Evolutionary conservation across 192 early-diverging fungal species (phyloP), one percentile per base, ranked within the genome.

Genomic region (Mortierella claussenii): DNA sequence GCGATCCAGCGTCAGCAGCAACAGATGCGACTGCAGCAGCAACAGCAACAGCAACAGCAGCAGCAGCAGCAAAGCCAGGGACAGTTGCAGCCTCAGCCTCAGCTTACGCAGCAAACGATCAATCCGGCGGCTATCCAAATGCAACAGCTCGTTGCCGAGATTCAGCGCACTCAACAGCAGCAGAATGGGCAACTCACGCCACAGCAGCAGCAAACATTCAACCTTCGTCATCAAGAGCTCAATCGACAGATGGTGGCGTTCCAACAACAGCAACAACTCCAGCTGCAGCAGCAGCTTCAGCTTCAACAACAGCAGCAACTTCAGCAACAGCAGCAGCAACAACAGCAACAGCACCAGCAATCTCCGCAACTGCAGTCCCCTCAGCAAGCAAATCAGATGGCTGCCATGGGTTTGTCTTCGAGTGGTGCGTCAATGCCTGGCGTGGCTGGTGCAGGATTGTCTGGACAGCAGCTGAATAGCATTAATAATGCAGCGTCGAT

Each of bases 311-410:
- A 68, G 36, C 36, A 54, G 6, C 43, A 61, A 30, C 21, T 44
- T n/a, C 68, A 55, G n/a, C 57, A 55, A 21, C 68, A 61, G 27
- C 50, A 54, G 28, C 61, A 65, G 24, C 40, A 47, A 8, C 70
- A 74, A 21, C 73, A 66, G 32, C 71, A 57, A 11, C 71, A 75
- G 11, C 71, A 75, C 42, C 63, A 53, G 13, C 73, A 67, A 23
- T 13, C 18, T 5, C 51, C 64, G 24, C 73, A 76, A 37, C 55
- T 76, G 0, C 73, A 76, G 20, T 66, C 73, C 5, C 73, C 73
- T 11, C 63, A 58, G 9, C 64, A 54, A 26, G 20, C 49, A 20
- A 56, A 61, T n/a, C 73, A 76, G 23, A 76, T 76, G 58, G 61
- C 58, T 20, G 4, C 73, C 4, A 47, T 76, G 49, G 73, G 73